These are phyloP conservation scores for Ustilago shanxiensis DNA, from an alignment of 1,284 basidiomycete genomes.

Conservation along the genomic window DNA sequence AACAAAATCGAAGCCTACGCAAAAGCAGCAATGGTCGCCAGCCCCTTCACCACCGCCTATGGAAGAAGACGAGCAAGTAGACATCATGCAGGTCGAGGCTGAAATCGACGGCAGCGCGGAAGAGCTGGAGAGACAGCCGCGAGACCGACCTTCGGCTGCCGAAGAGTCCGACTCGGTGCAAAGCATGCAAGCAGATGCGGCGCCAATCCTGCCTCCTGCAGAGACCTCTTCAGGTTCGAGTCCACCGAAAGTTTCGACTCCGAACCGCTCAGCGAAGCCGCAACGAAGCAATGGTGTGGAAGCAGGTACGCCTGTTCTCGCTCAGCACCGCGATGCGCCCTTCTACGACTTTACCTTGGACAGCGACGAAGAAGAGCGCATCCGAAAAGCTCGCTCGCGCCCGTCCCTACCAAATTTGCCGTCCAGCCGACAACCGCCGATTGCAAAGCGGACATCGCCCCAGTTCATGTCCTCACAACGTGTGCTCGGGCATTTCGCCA, in stretches of 20 bases:
- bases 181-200: not conserved
- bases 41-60: conserved; percentile 26
- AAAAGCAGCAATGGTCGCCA: conserved; percentile 18
- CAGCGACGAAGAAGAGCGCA: conserved; percentile 45
- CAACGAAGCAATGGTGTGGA: conserved; percentile 5
- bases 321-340: conserved; percentile 34
- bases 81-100: conserved; percentile 26
- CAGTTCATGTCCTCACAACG: conserved; percentile 12
- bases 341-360: conserved; percentile 52
- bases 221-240: not conserved
- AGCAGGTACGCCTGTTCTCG: conserved; percentile 34
- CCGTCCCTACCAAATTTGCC: conserved; percentile 29
- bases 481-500: conserved; percentile 21
- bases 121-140: not conserved
- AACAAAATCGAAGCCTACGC: not conserved
- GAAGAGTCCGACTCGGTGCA: not conserved
- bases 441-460: not conserved
- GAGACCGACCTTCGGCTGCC: not conserved
- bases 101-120: conserved; percentile 9
- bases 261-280: not conserved
- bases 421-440: not conserved
- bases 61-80: conserved; percentile 31
- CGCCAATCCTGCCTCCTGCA: not conserved
- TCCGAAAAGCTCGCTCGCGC: conserved; percentile 30
- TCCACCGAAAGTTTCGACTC: not conserved